Evolutionary conservation across 805 yeast genomes (phyloP), one percentile per base, ranked within the genome.

Genomic region (Martiniozyma abietophila): DNA sequence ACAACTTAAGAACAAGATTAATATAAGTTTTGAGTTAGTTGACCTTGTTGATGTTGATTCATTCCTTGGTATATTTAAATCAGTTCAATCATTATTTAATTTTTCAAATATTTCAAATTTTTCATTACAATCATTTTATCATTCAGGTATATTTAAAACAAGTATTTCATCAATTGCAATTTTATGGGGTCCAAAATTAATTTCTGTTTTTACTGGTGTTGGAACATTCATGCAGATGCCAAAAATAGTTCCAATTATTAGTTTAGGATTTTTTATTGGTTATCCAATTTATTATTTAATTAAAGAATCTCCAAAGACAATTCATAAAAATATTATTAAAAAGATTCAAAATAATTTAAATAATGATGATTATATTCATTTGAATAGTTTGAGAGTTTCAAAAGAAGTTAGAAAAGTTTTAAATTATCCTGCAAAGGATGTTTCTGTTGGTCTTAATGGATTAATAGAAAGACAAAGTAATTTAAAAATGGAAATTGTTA

Each of bases 301-400:
- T 14, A 64, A 67, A 39, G 97, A 92, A 54, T 74, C 94, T 10
- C 96, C 96, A 3, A 73, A 80, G 47, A 95, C 96, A 0, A 74
- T 84, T 47, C 94, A 95, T 14, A 65, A 85, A 44, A 86, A 86
- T 38, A 69, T 85, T 39, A 85, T 92, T 0, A 64, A 68, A 31
- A 84, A 81, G 55, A 71, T 89, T 44, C 71, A 70, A 42, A 51
- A 51, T 6, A 80, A 79, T 48, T 62, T 92, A 22, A 64, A 65
- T 27, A 71, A 69, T 11, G 57, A 76, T 45, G 96, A 88, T 40
- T 92, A 86, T 48, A 76, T 82, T 9, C 92, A 81, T 46, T 48
- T 65, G 29, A 89, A 88, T 52, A 76, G 95, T 1, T 70, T 68
- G 31, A 67, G 98, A 40, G 71, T 92, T 6, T 67, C 94, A 0